Conservation (phyloP, 106 monocot genomes). For the Apostasia ramifera region DNA sequence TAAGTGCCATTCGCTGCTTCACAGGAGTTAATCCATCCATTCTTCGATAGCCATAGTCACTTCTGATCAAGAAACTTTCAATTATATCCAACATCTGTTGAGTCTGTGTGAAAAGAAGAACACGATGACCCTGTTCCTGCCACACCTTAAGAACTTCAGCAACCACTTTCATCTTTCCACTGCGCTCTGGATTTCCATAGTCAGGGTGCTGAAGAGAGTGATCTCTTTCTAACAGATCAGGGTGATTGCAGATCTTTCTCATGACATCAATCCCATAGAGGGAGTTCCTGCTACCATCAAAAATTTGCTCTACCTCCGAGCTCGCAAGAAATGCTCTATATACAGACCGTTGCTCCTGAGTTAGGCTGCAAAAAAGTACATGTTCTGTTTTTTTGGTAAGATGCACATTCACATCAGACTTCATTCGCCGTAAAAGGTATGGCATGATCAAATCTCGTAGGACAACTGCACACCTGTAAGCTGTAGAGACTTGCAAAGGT, state of each 20-base stretch:
- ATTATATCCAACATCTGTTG: constrained; percentile 96
- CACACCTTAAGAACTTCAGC: constrained; percentile 72
- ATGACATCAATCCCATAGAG: constrained; percentile 95
- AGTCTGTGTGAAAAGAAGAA: constrained; percentile 84
- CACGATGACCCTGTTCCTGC: constrained; percentile 93
- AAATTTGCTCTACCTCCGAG: constrained; percentile 92
- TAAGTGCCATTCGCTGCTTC: constrained; percentile 84
- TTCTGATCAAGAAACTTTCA: constrained; percentile 46
- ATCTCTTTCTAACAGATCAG: constrained; percentile 93
- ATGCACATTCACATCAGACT: constrained; percentile 86
- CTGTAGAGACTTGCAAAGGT: constrained; percentile 92
- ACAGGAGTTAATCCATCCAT: constrained; percentile 95
- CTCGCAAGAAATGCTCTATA: constrained; percentile 94
- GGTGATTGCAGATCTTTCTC: constrained; percentile 97
- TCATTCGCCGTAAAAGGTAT: constrained; percentile 89
- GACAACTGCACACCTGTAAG: constrained; percentile 90
- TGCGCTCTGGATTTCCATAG: constrained; percentile 79
- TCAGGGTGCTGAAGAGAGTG: constrained; percentile 62
- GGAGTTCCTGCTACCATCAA: constrained; percentile 82
- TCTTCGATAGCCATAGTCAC: constrained; percentile 64
- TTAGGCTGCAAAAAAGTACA: constrained; percentile 91
- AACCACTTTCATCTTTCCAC: constrained; percentile 93
- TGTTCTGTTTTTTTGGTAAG: constrained; percentile 96
- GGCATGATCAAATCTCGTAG: constrained; percentile 91
- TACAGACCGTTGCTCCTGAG: constrained; percentile 52